Base-by-base conservation (phyloP, 2,329 filamentous ascomycete genomes). In the Pseudocercospora crystallina region DNA sequence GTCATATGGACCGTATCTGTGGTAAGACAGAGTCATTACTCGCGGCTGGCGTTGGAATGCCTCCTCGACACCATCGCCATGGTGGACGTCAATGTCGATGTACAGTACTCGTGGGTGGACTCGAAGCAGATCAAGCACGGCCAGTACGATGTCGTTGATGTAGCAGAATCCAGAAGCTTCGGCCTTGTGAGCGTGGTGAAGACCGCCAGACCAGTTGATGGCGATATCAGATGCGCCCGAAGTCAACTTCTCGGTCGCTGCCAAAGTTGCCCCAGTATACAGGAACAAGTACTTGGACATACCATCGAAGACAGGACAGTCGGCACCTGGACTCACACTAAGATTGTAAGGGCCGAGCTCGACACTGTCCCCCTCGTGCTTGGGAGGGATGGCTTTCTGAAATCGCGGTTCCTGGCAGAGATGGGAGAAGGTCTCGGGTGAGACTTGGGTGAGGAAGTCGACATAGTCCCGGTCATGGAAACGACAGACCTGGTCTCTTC, bases 91-190 rank as follows among this genome's bases (percentile, higher is more conserved):
- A 60, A 95, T 95, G 67, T 95, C 90, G 70, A 97, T 91, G 71
- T 97, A 96, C 51, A 97, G 79, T 7, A 97, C 91, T 42, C 91
- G 86, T 12, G 90, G 84, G 62, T 91, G 83, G 65, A 86, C 81
- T 29, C 88, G 85, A 12, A 97, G 78, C 8, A 99, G 81, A 68
- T 96, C 87, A 33, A 97, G 80, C 62, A 96, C 94, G 32, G 88
- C 90, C 40, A 99, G 81, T 51, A 97, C 94, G 63, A 97, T 97
- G 71, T 99, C 94, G 71, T 99, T 99, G 74, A 97, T 90, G 74
- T 99, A 99, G 75, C 94, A 99, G 72, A 99, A 99, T 0, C 94
- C 94, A 11, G 87, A 92, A 0, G 94, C 92, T 72, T 96, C 90
- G 46, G 86, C 83, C 68, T 92, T 94, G 72, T 97, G 96, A 39